Base-by-base conservation (phyloP, 176 grass and related monocot genomes). In the Musa itinerans region DNA sequence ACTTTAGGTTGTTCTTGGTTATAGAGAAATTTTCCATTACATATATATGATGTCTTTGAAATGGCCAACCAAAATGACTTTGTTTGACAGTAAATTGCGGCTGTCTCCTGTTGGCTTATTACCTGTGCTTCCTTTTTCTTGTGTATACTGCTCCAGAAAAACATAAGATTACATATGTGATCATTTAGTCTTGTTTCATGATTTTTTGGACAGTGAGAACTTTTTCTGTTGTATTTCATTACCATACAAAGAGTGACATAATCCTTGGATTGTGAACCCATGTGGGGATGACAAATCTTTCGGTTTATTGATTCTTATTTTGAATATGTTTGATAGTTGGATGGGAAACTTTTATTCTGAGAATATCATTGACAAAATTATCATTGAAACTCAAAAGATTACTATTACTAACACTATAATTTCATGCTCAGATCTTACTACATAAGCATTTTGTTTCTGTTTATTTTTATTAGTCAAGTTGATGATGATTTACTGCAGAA, bases 401-500 rank as follows among this genome's bases (percentile, higher is more conserved):
- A 43, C 34, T 43, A 43, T 43, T 43, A 43, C 34, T 22, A 24
- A 24, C 63, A 24, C 21, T 65, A 19, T 13, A 13, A 76, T 50
- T 49, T 34, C 25, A 54, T 65, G 26, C 1, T 20, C 20, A 66
- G 2, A 63, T 25, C 2, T 14, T 80, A 54, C 21, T 65, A 8
- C 25, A 2, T 56, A 29, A 53, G 26, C 22, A 13, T 49, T 63
- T 69, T 25, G 6, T 54, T 84, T 78, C 61, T 57, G 53, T 49
- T 69, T 71, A 49, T 56, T 43, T 43, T 43, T 5, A 53, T 54
- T 67, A 71, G 24, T 84, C 83, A 23, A 49, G 53, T 79, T 63
- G 8, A 75, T 87, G 19, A 11, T 85, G 67, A 78, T 76, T 91
- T 65, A 78, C 80, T 78, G 57, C 86, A 98, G 95, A 98, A 89